Conservation (phyloP, 2,329 filamentous ascomycete genomes). For the Aspergillus uvarum region DNA sequence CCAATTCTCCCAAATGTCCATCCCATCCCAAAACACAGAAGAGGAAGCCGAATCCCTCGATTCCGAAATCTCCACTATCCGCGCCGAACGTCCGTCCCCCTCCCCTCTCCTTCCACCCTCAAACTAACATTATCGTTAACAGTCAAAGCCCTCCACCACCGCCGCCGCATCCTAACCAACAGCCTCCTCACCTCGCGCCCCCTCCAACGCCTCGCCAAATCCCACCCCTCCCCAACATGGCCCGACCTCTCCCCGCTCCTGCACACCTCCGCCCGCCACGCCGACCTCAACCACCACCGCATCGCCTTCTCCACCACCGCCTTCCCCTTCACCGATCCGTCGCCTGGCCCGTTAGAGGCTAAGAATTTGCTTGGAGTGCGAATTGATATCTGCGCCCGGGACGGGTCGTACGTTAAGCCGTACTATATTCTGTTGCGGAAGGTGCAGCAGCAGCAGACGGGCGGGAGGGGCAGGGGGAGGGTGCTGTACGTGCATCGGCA, state of each 20-base stretch:
- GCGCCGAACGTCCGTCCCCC: constrained; percentile 39
- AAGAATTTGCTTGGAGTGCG: constrained; percentile 42
- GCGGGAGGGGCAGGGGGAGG: constrained; percentile 18
- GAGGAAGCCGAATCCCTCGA: constrained; percentile 34
- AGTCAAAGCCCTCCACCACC: constrained; percentile 43
- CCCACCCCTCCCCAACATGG: neutral
- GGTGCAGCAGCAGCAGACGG: constrained; percentile 12
- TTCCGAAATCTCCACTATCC: constrained; percentile 42
- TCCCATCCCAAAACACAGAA: neutral
- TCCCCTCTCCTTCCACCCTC: neutral
- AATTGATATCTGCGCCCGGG: constrained; percentile 42
- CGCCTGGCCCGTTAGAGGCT: constrained; percentile 31
- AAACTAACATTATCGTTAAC: constrained; percentile 21
- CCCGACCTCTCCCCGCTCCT: constrained; percentile 35
- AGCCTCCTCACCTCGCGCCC: constrained; percentile 43
- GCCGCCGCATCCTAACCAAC: constrained; percentile 40
- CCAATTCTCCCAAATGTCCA: neutral
- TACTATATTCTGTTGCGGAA: constrained; percentile 45
- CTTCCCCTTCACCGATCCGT: constrained; percentile 49
- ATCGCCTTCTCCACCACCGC: constrained; percentile 47
- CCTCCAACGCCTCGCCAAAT: constrained; percentile 28
- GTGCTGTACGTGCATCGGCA: constrained; percentile 42
- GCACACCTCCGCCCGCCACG: constrained; percentile 31
- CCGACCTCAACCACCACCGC: constrained; percentile 43
- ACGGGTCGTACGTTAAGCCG: constrained; percentile 42